Conservation (phyloP, 176 grass and related monocot species). For the Hordeum vulgare region MorexV3_pseudomolecules_assembly NC_058522.1:60728117-60728616, state of each 20-base stretch:
- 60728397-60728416: not conserved
- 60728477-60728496: slow-evolving; percentile 77
- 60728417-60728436: slow-evolving; percentile 6
- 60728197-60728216: slow-evolving; percentile 1
- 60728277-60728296: slow-evolving; percentile 98
- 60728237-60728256: slow-evolving; percentile 47
- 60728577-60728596: slow-evolving; percentile 83
- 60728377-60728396: not conserved
- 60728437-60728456: slow-evolving; percentile 65
- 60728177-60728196: slow-evolving; percentile 38
- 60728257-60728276: slow-evolving; percentile 97
- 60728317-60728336: slow-evolving; percentile 96
- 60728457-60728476: slow-evolving; percentile 90
- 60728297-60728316: slow-evolving; percentile 95
- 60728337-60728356: slow-evolving; percentile 90
- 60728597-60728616: slow-evolving; percentile 92
- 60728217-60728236: not conserved
- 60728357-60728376: slow-evolving; percentile 49
- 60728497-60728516: slow-evolving; percentile 33
- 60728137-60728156: slow-evolving; percentile 97
- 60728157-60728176: slow-evolving; percentile 89
- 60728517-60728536: slow-evolving; percentile 43
- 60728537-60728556: slow-evolving; percentile 62
- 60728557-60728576: slow-evolving; percentile 58
- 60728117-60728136: slow-evolving; percentile 81